Conservation (phyloP, 768 basidiomycete genomes). For the Lactarius deliciosus region DNA sequence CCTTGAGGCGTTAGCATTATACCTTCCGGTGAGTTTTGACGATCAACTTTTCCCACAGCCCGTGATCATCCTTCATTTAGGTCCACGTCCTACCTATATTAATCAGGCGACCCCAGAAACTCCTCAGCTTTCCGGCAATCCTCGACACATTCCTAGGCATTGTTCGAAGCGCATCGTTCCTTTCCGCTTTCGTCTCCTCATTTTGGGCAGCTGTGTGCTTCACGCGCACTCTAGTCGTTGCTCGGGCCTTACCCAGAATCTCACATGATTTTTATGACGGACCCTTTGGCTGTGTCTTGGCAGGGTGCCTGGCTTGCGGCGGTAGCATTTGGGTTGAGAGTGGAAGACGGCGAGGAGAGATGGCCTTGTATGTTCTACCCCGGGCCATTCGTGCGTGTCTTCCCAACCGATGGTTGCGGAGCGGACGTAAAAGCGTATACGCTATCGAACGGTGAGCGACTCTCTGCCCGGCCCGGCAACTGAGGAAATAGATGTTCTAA, state of each 20-base stretch:
- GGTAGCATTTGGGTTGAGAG: constrained; percentile 79
- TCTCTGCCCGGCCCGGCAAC: neutral
- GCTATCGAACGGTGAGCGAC: constrained; percentile 55
- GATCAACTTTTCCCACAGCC: neutral
- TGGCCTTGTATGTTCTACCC: constrained; percentile 77
- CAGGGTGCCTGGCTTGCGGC: constrained; percentile 69
- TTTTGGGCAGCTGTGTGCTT: constrained; percentile 72
- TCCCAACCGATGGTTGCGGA: constrained; percentile 53
- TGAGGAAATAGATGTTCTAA: constrained; percentile 5
- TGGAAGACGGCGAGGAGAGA: constrained; percentile 68
- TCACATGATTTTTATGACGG: constrained; percentile 83
- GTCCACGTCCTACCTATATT: constrained; percentile 69
- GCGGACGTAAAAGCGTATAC: constrained; percentile 41
- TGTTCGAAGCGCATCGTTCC: constrained; percentile 66
- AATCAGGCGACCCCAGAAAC: constrained; percentile 53
- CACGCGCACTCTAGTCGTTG: constrained; percentile 62
- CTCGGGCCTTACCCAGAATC: constrained; percentile 60
- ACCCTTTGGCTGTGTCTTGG: constrained; percentile 63
- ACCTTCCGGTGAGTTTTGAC: constrained; percentile 60
- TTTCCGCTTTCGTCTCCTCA: constrained; percentile 67
- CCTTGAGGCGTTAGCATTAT: constrained; percentile 59
- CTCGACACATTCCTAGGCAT: constrained; percentile 48
- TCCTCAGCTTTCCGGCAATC: constrained; percentile 47
- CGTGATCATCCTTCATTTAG: constrained; percentile 38
- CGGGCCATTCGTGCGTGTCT: constrained; percentile 63